These are phyloP conservation scores for Jasminum sambac DNA, from an alignment of 257 asterid genomes.

Conservation along the genomic window DNA sequence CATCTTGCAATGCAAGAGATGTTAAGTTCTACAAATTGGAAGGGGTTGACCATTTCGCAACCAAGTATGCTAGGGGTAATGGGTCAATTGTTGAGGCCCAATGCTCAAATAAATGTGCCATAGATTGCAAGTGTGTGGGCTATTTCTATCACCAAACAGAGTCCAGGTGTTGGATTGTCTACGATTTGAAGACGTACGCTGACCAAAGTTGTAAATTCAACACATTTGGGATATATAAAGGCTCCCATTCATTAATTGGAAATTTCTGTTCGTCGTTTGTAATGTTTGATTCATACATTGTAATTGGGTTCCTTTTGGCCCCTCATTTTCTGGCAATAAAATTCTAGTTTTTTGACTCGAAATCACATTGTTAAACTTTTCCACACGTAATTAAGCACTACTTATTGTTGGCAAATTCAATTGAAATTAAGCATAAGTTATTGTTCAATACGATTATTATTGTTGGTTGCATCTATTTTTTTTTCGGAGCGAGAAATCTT, in stretches of 20 bases:
- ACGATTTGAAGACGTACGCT: slow-evolving; percentile 38
- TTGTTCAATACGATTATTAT: no score
- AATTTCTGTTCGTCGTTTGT: no score
- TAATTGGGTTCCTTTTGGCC: no score
- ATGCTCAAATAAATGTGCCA: slow-evolving; percentile 33
- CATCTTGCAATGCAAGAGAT: slow-evolving; percentile 24
- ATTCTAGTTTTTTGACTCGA: no score
- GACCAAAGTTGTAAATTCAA: slow-evolving; percentile 24
- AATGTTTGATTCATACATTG: no score
- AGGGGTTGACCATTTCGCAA: slow-evolving; percentile 43
- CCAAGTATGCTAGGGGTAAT: slow-evolving; percentile 24
- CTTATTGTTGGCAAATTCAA: no score
- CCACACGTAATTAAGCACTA: no score
- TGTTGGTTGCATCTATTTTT: no score
- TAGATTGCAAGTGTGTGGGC: slow-evolving; percentile 45
- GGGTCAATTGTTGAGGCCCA: slow-evolving; percentile 31
- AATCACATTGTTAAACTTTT: no score
- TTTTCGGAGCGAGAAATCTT: no score
- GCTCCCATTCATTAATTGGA: slow-evolving; percentile 17
- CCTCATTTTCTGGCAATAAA: no score
- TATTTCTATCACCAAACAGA: slow-evolving; percentile 24
- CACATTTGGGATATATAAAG: slow-evolving; percentile 44
- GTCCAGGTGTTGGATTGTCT: neutral
- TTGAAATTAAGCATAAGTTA: no score
- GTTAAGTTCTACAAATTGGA: slow-evolving; percentile 31